phyloP scores from a whole-genome alignment of 192 early-diverging fungal genomes.

The Podila verticillata region DNA sequence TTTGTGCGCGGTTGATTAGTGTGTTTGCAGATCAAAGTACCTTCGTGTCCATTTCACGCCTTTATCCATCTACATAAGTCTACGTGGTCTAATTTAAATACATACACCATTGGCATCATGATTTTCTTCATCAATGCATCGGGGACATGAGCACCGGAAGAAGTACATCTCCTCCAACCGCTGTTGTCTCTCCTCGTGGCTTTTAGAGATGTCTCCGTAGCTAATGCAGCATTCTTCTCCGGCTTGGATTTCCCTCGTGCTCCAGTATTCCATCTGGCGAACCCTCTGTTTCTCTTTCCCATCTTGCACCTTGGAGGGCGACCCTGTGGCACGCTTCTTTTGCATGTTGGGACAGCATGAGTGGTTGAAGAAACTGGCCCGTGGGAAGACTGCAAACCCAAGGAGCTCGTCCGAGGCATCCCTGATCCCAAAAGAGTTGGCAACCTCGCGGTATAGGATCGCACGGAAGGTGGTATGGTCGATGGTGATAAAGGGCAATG shows the following conservation, averaged over 20 bases:
- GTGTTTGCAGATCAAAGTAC: no score
- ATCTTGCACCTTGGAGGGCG: slow-evolving; percentile 1
- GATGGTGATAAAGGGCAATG: slow-evolving; percentile 1
- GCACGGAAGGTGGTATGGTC: slow-evolving; percentile 59
- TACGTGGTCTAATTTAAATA: no score
- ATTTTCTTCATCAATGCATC: slow-evolving; percentile 60
- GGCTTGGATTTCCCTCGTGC: slow-evolving; percentile 42
- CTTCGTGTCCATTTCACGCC: no score
- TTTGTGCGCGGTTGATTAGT: not conserved
- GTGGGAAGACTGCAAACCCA: slow-evolving; percentile 69
- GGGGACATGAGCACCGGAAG: slow-evolving; percentile 65
- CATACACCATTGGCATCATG: slow-evolving; percentile 9
- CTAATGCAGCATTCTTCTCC: slow-evolving; percentile 72
- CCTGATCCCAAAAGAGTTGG: slow-evolving; percentile 78
- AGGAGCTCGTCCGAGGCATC: slow-evolving; percentile 63
- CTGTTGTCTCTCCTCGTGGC: slow-evolving; percentile 45
- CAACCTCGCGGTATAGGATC: slow-evolving; percentile 69
- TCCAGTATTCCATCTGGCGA: slow-evolving; percentile 63
- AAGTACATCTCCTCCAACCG: slow-evolving; percentile 68
- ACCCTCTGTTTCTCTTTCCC: not conserved
- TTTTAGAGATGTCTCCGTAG: slow-evolving; percentile 65
- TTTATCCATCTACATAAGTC: no score
- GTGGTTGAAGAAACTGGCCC: slow-evolving; percentile 75
- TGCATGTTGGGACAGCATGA: slow-evolving; percentile 69
- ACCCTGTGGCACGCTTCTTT: slow-evolving; percentile 49